Conservation (phyloP, 345 rosid species). For the Triadica sebifera region DNA sequence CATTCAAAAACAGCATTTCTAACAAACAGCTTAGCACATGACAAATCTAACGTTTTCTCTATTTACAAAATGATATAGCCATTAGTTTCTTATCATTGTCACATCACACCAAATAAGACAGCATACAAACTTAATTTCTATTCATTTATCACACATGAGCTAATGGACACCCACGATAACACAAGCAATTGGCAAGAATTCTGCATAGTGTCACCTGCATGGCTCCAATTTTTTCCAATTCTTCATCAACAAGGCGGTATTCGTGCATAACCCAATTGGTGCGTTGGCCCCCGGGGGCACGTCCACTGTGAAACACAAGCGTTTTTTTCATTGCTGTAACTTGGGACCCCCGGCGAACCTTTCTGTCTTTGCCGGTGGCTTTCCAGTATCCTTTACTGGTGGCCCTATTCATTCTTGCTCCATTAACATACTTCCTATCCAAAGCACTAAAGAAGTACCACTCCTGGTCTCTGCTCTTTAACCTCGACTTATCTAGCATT, state of each 20-base stretch:
- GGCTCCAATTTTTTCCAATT: constrained; percentile 40
- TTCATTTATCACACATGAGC: background rate
- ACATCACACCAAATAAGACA: background rate
- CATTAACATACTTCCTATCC: constrained; percentile 76
- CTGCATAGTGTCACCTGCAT: constrained; percentile 39
- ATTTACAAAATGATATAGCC: background rate
- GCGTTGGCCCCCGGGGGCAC: constrained; percentile 56
- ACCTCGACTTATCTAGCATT: constrained; percentile 42
- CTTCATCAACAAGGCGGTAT: constrained; percentile 59
- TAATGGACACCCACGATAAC: background rate
- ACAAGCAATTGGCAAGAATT: constrained; percentile 1
- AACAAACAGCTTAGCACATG: background rate
- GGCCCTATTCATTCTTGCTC: constrained; percentile 57
- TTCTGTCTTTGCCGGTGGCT: constrained; percentile 58
- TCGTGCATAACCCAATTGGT: constrained; percentile 90
- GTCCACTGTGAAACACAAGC: constrained; percentile 60
- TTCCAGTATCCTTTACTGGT: constrained; percentile 72
- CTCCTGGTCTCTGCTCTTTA: constrained; percentile 71
- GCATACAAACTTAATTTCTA: background rate
- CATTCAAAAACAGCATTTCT: background rate
- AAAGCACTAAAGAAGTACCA: constrained; percentile 76
- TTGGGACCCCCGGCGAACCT: constrained; percentile 33
- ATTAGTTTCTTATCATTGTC: background rate
- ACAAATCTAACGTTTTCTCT: background rate
- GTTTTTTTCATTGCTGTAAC: constrained; percentile 63